Base-by-base conservation (phyloP, 345 rosid species). In the Reutealis trisperma region DNA sequence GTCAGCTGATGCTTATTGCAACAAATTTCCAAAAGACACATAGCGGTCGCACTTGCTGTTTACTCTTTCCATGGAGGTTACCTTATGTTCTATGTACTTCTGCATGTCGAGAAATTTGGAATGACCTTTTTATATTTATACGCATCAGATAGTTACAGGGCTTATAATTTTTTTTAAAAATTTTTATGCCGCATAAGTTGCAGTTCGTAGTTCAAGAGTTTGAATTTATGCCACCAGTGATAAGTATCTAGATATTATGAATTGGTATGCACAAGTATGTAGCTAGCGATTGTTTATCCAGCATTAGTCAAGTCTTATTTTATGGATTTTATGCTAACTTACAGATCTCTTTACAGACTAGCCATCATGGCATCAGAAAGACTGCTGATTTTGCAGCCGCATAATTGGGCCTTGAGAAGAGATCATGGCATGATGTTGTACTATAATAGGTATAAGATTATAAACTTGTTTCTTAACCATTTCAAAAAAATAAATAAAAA, bases 351-450 rank as follows among this genome's bases (percentile, higher is more conserved):
- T 74, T 71, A 47, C 81, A 94, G 98, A 86, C 82, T 92, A 80
- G 98, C 98, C 68, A 92, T 94, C 52, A 81, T 89, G 90, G 98
- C 98, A 69, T 86, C 94, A 3, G 98, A 94, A 84, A 90, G 96
- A 83, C 78, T 90, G 79, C 83, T 92, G 89, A 92, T 90, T 78
- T 82, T 94, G 89, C 92, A 92, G 83, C 98, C 98, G 44, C 92
- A 83, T 84, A 89, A 94, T 79, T 90, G 96, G 98, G 80, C 86
- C 34, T 83, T 92, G 80, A 90, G 97, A 80, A 87, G 96, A 86
- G 97, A 94, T 80, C 92, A 89, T 47, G 98, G 98, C 57, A 88
- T 94, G 97, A 94, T 94, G 98, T 71, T 88, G 84, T 94, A 94
- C 86, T 92, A 85, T 83, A 86, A 47, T 24, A 92, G 91, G 98